Evolutionary conservation across 208 protist species (phyloP), one percentile per base, ranked within the genome.

Genomic region (Leishmania tarentolae): DNA sequence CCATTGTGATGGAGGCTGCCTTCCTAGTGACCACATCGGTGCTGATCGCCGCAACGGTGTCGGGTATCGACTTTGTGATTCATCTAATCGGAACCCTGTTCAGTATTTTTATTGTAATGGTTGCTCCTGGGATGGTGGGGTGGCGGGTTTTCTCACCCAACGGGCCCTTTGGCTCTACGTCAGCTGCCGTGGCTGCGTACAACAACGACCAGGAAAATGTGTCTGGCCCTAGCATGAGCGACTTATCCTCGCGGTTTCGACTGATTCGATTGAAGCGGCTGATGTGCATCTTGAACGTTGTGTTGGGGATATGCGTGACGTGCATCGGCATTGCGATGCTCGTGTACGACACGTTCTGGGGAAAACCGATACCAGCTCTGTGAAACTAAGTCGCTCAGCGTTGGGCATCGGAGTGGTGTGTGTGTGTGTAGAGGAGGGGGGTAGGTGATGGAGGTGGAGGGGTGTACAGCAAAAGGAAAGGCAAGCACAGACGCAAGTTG

Each of bases 41-140:
- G 53, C 6, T 89, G 37, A 65, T 93, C 17, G 90, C 88, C 21
- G 84, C 76, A 1, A 65, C 86, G 0, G 88, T 95, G 61, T 86
- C 90, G 5, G 92, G 92, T 42, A 95, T 95, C 53, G 85, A 83
- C 35, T 86, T 93, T 66, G 88, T 93, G 52, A 95, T 95, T 82
- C 86, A 91, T 75, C 78, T 95, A 44, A 75, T 93, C 37, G 92
- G 92, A 56, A 88, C 87, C 0, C 79, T 95, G 19, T 90, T 92
- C 76, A 89, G 90, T 56, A 81, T 90, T 42, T 90, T 91, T 78
- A 70, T 93, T 53, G 91, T 95, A 77, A 85, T 93, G 61, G 91
- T 89, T n/a, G 82, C 75, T 1, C 92, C 92, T 40, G 88, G 90
- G 1, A 78, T 92, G 17, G 86, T 92, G 74, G 90, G 85, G 17